phyloP scores from a whole-genome alignment of 352 stramenopile species.

The Pythium guiyangense region DNA sequence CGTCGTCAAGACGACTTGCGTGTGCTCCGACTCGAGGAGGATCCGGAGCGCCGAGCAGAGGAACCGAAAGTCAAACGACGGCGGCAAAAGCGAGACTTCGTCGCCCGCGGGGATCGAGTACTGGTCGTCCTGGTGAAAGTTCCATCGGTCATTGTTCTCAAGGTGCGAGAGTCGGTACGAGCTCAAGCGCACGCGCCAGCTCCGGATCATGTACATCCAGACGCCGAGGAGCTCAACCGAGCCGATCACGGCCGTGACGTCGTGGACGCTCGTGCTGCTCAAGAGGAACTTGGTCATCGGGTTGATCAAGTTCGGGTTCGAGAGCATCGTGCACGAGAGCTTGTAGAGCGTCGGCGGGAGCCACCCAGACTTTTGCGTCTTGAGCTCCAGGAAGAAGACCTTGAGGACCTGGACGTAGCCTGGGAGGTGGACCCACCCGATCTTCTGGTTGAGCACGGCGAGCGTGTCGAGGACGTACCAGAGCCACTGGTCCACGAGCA shows the following conservation, averaged over 20 bases:
- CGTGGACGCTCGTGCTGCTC: slow-evolving; percentile 83
- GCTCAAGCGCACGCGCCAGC: slow-evolving; percentile 80
- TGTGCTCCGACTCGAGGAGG: slow-evolving; percentile 79
- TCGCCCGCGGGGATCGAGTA: slow-evolving; percentile 86
- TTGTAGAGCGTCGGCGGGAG: slow-evolving; percentile 85
- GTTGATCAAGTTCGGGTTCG: slow-evolving; percentile 85
- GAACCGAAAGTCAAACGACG: slow-evolving; percentile 87
- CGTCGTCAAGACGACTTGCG: slow-evolving; percentile 81
- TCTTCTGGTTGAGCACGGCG: slow-evolving; percentile 88
- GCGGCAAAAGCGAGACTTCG: slow-evolving; percentile 78
- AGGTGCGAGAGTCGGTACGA: slow-evolving; percentile 85
- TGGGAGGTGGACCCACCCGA: slow-evolving; percentile 80
- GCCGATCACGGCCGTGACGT: slow-evolving; percentile 84
- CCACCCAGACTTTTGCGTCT: slow-evolving; percentile 86
- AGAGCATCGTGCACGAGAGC: slow-evolving; percentile 87
- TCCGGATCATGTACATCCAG: slow-evolving; percentile 92
- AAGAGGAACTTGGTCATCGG: slow-evolving; percentile 89
- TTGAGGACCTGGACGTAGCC: slow-evolving; percentile 86
- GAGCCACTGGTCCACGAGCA: slow-evolving; percentile 85
- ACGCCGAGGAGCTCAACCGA: slow-evolving; percentile 83
- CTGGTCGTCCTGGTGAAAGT: slow-evolving; percentile 88
- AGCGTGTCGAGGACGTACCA: slow-evolving; percentile 89
- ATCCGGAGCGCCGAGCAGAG: slow-evolving; percentile 77
- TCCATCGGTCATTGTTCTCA: slow-evolving; percentile 89
- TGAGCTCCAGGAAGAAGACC: slow-evolving; percentile 88